phyloP scores from a whole-genome alignment of 2,329 filamentous ascomycete genomes.

The Lomentospora prolificans region DNA sequence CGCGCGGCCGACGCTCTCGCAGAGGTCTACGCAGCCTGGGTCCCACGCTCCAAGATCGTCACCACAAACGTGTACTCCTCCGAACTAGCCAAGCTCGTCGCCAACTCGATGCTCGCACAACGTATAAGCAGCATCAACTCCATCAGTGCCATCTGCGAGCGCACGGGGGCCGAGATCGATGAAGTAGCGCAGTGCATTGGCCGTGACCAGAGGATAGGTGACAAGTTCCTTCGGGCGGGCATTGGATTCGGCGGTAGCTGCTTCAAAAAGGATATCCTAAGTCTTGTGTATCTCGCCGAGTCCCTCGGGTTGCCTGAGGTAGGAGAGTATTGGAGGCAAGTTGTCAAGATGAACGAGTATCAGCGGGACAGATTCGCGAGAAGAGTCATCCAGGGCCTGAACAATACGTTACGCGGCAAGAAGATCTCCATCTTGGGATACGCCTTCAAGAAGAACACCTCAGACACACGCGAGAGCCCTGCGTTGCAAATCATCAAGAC shows the following conservation, averaged over 20 bases:
- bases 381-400: constrained; percentile 55
- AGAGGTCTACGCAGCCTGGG: constrained; percentile 61
- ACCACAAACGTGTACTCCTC: constrained; percentile 69
- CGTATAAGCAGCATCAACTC: constrained; percentile 74
- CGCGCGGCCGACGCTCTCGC: constrained; percentile 54
- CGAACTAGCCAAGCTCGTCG: constrained; percentile 68
- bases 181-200: constrained; percentile 61
- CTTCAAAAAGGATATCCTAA: constrained; percentile 73
- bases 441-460: constrained; percentile 72
- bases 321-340: constrained; percentile 63
- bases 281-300: constrained; percentile 63
- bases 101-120: constrained; percentile 73
- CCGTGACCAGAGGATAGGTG: constrained; percentile 60
- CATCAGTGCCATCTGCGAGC: constrained; percentile 70
- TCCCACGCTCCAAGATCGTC: constrained; percentile 56
- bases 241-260: constrained; percentile 74
- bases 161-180: constrained; percentile 64
- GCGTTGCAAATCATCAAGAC: constrained; percentile 58
- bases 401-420: constrained; percentile 59
- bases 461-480: constrained; percentile 62
- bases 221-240: constrained; percentile 62
- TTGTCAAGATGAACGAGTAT: constrained; percentile 69
- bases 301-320: constrained; percentile 61
- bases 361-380: constrained; percentile 60
- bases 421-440: constrained; percentile 66